Evolutionary conservation across 2,329 filamentous ascomycete genomes (phyloP).

Genomic region (Aspergillus arachidicola): DNA sequence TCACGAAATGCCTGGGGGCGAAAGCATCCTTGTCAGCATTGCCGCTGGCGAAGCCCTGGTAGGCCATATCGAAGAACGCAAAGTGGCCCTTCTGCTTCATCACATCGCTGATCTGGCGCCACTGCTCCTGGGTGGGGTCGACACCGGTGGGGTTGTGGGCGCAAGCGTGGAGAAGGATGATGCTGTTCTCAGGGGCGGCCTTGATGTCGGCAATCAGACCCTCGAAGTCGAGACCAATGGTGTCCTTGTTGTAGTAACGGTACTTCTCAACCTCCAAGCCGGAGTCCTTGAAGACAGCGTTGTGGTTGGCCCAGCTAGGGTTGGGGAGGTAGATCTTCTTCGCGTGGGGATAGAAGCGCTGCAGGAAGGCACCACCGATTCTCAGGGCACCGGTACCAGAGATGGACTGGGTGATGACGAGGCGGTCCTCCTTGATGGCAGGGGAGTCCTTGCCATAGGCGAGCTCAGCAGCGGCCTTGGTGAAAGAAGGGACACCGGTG

Average conservation of each 20-base stretch:
- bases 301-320: constrained; percentile 98
- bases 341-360: constrained; percentile 84
- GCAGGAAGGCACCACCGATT: constrained; percentile 90
- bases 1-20: constrained; percentile 88
- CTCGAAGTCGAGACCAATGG: constrained; percentile 95
- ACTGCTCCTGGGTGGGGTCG: constrained; percentile 89
- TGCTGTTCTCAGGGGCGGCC: constrained; percentile 79
- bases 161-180: constrained; percentile 94
- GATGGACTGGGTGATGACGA: constrained; percentile 96
- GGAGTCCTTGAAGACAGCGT: constrained; percentile 90
- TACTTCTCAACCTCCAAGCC: constrained; percentile 92
- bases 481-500: constrained; percentile 93
- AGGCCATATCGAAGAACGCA: constrained; percentile 99
- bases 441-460: constrained; percentile 84
- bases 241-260: constrained; percentile 98
- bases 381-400: constrained; percentile 95
- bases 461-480: constrained; percentile 84
- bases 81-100: constrained; percentile 87
- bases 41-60: constrained; percentile 95
- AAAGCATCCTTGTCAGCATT: constrained; percentile 92
- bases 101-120: constrained; percentile 83
- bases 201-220: constrained; percentile 91
- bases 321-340: constrained; percentile 97
- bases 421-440: constrained; percentile 71
- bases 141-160: constrained; percentile 98